phyloP scores from a whole-genome alignment of 441 rosid species.

The Erysimum pusillum region DNA sequence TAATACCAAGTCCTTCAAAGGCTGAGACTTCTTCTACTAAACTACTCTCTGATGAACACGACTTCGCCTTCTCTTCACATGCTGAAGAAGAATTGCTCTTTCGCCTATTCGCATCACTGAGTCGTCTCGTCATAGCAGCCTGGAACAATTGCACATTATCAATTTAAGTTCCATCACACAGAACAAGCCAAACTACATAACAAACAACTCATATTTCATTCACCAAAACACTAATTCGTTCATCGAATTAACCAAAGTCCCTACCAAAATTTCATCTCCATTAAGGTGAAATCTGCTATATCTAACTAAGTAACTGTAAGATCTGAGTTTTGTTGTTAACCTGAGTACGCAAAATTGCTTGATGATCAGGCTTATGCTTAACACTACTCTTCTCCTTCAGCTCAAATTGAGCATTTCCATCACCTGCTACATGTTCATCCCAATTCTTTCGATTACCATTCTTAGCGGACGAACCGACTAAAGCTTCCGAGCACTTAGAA shows the following conservation, averaged over 20 bases:
- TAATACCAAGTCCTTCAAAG: conserved; percentile 58
- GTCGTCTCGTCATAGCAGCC: conserved; percentile 90
- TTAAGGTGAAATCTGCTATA: not conserved
- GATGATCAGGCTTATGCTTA: conserved; percentile 65
- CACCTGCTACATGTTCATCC: conserved; percentile 61
- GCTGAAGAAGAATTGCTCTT: conserved; percentile 55
- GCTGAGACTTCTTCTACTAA: conserved; percentile 47
- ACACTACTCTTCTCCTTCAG: conserved; percentile 58
- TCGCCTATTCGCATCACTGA: conserved; percentile 72
- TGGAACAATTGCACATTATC: conserved; percentile 32
- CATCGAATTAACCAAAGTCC: not conserved
- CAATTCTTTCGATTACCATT: conserved; percentile 67
- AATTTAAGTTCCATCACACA: not conserved
- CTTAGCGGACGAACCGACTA: conserved; percentile 64
- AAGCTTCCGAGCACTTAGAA: conserved; percentile 73
- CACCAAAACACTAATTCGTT: conserved; percentile 1
- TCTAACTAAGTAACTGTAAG: not conserved
- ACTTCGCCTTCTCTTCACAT: conserved; percentile 56
- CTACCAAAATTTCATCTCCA: not conserved
- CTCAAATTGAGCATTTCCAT: conserved; percentile 51
- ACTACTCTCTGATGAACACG: conserved; percentile 57
- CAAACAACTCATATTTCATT: not conserved
- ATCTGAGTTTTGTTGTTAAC: conserved; percentile 41
- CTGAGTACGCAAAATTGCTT: conserved; percentile 88
- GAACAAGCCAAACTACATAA: conserved; percentile 7